Percentiles rank a stretch among this genome's conserved stretches.
phyloP scores from a whole-genome alignment of 805 yeast species.

The Saccharomyces mikatae region DNA sequence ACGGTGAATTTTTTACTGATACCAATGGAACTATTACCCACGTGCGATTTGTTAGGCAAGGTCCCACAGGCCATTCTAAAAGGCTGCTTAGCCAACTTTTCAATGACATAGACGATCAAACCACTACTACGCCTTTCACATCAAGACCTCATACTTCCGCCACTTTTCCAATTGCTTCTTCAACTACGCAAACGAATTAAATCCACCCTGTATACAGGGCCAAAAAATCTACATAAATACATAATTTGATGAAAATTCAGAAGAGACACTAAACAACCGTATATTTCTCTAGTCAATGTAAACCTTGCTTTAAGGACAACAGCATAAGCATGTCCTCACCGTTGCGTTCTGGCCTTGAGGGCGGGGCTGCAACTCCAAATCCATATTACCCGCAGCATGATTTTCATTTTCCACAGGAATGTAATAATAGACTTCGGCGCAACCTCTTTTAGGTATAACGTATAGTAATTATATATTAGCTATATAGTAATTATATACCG shows the following conservation, averaged over 20 bases:
- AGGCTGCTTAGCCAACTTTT: neutral
- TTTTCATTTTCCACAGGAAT: neutral
- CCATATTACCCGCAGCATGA: neutral
- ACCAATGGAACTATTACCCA: constrained; percentile 19
- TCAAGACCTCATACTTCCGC: neutral
- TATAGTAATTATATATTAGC: neutral
- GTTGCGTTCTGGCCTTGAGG: neutral
- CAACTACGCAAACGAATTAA: neutral
- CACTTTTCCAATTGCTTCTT: neutral
- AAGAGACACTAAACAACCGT: neutral
- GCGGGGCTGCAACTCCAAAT: neutral
- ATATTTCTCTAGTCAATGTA: neutral
- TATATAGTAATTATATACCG: too few species aligned
- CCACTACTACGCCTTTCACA: neutral
- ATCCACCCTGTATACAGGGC: neutral
- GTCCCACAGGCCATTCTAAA: neutral
- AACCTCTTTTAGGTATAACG: neutral
- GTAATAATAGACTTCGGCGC: neutral
- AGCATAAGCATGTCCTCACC: neutral
- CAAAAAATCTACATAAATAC: neutral
- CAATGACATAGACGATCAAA: neutral
- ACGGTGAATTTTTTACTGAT: constrained; percentile 17
- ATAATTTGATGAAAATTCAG: neutral
- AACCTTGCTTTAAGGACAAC: neutral
- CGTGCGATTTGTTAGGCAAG: constrained; percentile 11